phyloP scores from a whole-genome alignment of 2,329 filamentous ascomycete species.

The Trichoderma atroviride region DNA sequence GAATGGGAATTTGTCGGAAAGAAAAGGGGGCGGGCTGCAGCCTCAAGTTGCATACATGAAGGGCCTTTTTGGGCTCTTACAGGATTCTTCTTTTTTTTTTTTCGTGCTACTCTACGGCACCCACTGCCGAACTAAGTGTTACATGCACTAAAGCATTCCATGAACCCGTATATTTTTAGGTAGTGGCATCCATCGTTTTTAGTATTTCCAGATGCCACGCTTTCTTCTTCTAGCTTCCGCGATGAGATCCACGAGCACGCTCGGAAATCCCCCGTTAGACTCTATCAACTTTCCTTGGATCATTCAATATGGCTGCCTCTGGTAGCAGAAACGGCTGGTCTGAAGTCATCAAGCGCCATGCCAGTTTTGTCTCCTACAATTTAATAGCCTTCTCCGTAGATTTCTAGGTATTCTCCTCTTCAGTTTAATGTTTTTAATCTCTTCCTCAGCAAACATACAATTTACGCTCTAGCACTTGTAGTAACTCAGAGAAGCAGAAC shows the following conservation, averaged over 20 bases:
- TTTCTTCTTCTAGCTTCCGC: background rate
- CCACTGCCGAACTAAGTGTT: slow-evolving; percentile 1
- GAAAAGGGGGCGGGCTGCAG: background rate
- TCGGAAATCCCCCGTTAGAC: background rate
- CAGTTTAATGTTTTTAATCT: background rate
- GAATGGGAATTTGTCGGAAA: background rate
- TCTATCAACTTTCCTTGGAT: background rate
- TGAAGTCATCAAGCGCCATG: no score
- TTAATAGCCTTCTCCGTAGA: background rate
- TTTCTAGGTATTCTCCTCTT: background rate
- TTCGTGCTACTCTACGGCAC: slow-evolving; percentile 11
- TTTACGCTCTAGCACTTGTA: background rate
- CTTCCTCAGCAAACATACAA: background rate
- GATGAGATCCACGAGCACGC: background rate
- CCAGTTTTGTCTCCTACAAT: no score
- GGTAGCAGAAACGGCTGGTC: no score
- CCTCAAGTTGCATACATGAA: background rate
- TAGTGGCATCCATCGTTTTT: background rate
- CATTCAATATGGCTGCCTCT: no score
- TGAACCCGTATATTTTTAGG: background rate
- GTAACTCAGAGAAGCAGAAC: background rate
- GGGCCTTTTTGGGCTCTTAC: background rate
- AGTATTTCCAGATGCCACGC: background rate
- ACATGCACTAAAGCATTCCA: no score
- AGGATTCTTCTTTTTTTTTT: background rate